A percentile compares a stretch with the other conserved stretches of the same genome.
Conservation (phyloP, 2,329 filamentous ascomycete species). For the Arachnomyces sp. region DNA sequence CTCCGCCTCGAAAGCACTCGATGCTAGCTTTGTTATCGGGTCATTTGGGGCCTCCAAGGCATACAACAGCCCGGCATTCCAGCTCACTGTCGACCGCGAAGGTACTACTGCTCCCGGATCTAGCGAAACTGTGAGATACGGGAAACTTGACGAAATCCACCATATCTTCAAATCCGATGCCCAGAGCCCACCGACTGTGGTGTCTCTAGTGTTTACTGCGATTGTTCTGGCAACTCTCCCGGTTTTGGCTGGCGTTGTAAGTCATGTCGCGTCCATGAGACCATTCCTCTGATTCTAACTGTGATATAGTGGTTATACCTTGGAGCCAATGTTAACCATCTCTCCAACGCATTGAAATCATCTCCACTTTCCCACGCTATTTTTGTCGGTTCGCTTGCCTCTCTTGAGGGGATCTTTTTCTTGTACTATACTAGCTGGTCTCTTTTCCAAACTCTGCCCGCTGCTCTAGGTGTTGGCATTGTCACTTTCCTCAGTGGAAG, state of each 20-base stretch:
- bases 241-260: slow-evolving; percentile 61
- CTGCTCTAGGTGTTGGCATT: slow-evolving; percentile 57
- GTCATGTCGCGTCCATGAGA: slow-evolving; percentile 22
- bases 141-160: slow-evolving; percentile 74
- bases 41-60: slow-evolving; percentile 72
- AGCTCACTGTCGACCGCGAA: slow-evolving; percentile 60
- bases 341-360: slow-evolving; percentile 63
- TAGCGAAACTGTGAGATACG: slow-evolving; percentile 71
- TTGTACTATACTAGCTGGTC: slow-evolving; percentile 91
- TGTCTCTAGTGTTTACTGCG: slow-evolving; percentile 70
- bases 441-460: slow-evolving; percentile 79
- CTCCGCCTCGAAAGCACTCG: slow-evolving; percentile 57
- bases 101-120: slow-evolving; percentile 51
- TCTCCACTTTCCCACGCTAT: slow-evolving; percentile 74
- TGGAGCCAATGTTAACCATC: slow-evolving; percentile 75
- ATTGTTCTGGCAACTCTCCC: slow-evolving; percentile 69
- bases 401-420: slow-evolving; percentile 88
- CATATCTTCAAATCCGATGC: slow-evolving; percentile 82
- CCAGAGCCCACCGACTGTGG: slow-evolving; percentile 68
- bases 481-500: slow-evolving; percentile 80
- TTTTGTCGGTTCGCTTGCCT: slow-evolving; percentile 80
- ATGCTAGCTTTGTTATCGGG: slow-evolving; percentile 74
- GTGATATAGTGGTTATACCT: slow-evolving; percentile 64
- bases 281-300: slow-evolving; percentile 7
- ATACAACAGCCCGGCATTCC: slow-evolving; percentile 64